Evolutionary conservation across 768 basidiomycete genomes (phyloP).

Genomic region (Jaapia argillacea): DNA sequence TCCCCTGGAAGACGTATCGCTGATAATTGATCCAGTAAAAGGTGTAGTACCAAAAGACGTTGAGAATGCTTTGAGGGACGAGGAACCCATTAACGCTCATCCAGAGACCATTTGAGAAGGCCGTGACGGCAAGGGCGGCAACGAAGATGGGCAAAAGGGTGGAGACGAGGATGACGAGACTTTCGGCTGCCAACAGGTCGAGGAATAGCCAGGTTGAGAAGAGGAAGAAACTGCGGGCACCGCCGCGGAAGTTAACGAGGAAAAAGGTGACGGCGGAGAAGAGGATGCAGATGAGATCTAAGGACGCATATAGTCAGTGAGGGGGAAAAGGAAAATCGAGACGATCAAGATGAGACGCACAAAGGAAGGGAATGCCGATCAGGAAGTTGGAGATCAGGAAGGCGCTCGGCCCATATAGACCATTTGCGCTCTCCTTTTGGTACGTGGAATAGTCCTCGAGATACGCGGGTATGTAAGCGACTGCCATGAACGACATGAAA

Average conservation of each 20-base stretch:
- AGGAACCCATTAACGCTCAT: no score
- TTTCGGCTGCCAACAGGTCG: constrained; percentile 41
- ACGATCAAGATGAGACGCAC: no score
- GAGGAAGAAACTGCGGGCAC: constrained; percentile 38
- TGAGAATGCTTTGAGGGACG: no score
- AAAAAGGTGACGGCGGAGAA: constrained; percentile 43
- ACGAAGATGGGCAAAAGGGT: constrained; percentile 47
- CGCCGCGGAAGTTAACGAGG: constrained; percentile 41
- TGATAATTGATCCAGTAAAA: no score
- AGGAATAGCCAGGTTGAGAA: constrained; percentile 46
- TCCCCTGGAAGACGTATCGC: no score
- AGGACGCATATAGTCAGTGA: no score
- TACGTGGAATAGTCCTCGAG: constrained; percentile 51
- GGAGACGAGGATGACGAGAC: constrained; percentile 39
- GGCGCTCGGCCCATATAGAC: constrained; percentile 41
- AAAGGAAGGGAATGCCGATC: constrained; percentile 44
- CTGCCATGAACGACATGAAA: constrained; percentile 46
- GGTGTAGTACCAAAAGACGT: no score
- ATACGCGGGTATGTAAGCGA: constrained; percentile 50
- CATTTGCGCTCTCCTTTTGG: constrained; percentile 46
- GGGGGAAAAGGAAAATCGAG: no score
- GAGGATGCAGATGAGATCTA: constrained; percentile 32
- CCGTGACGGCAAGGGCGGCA: constrained; percentile 43
- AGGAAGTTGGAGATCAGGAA: constrained; percentile 46
- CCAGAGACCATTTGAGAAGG: constrained; percentile 44